phyloP scores from a whole-genome alignment of 1,139 yeast genomes.

The Geotrichum siamense region DNA sequence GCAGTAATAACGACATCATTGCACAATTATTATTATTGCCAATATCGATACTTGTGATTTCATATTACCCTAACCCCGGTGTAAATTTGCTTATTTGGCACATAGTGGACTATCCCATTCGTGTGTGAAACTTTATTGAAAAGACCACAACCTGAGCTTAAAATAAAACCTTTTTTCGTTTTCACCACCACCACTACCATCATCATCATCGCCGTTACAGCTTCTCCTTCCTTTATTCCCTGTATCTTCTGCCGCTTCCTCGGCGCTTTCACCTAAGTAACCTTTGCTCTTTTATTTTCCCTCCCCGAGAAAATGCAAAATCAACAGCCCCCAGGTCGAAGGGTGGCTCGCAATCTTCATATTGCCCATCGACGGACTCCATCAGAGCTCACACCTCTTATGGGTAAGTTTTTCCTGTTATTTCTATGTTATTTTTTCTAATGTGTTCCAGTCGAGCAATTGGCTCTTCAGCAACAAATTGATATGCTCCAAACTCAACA shows the following conservation, averaged over 20 bases:
- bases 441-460: constrained; percentile 57
- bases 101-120: too few species aligned
- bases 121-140: too few species aligned
- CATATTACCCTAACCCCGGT: too few species aligned
- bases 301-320: constrained; percentile 11
- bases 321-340: constrained; percentile 16
- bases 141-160: background rate
- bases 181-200: background rate
- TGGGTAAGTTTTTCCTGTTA: constrained; percentile 45
- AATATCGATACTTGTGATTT: too few species aligned
- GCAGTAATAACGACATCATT: too few species aligned
- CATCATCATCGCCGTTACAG: background rate
- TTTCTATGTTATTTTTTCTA: background rate
- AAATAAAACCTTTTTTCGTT: background rate
- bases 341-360: constrained; percentile 43
- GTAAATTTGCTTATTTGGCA: too few species aligned
- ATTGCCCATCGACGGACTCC: constrained; percentile 95
- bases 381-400: constrained; percentile 84
- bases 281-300: background rate
- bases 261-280: background rate
- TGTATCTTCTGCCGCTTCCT: background rate
- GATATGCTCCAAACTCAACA: constrained; percentile 89
- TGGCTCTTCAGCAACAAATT: constrained; percentile 85
- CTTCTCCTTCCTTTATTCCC: background rate
- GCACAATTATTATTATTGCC: too few species aligned